Base-by-base conservation (phyloP, 1,284 basidiomycete genomes). In the Kalmanozyma brasiliensis region DNA sequence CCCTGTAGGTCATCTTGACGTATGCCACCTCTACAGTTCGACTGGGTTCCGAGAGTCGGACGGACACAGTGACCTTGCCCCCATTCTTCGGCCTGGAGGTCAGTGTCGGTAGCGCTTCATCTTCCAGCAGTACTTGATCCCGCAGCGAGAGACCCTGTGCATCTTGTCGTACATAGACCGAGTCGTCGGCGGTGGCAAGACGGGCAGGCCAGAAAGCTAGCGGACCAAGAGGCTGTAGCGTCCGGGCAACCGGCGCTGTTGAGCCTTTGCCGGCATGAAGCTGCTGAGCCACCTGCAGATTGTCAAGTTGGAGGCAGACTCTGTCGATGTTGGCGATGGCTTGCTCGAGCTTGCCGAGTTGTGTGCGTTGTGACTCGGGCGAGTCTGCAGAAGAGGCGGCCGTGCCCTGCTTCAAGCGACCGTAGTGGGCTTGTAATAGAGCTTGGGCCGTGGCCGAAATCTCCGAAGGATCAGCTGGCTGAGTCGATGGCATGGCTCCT, bases 381-480 rank as follows among this genome's bases (percentile, higher is more conserved):
- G 61, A 42, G 19, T 42, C 23, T 34, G 56, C 30, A 3, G 43
- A 8, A 2, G 42, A 22, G 13, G 32, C 13, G 19, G 8, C 17
- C 8, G 42, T 11, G 37, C 13, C 36, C 5, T 34, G 33, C 20
- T 57, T 53, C 20, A 69, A 33, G 7, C 56, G 51, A 11, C 45
- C 56, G 22, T 64, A 64, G 30, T 69, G 66, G 13, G 67, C 61
- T 34, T 53, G 37, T 0, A 70, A 53, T 2, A 70, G 56, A 4
- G 67, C 67, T 22, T 70, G 67, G 11, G 67, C 67, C 2, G 67
- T 65, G 8, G 49, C 67, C 14, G 67, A 64, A n/a, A 69, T 60
- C 16, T 69, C 60, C 16, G 53, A 36, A 4, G 65, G 49, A 37
- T 68, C 58, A 20, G 48, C 43, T 2, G 52, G 47, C 8, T 49